Evolutionary conservation across 805 yeast species (phyloP), one percentile per base, ranked within the genome.

Genomic region (Diddensiella transvaalensis): DNA sequence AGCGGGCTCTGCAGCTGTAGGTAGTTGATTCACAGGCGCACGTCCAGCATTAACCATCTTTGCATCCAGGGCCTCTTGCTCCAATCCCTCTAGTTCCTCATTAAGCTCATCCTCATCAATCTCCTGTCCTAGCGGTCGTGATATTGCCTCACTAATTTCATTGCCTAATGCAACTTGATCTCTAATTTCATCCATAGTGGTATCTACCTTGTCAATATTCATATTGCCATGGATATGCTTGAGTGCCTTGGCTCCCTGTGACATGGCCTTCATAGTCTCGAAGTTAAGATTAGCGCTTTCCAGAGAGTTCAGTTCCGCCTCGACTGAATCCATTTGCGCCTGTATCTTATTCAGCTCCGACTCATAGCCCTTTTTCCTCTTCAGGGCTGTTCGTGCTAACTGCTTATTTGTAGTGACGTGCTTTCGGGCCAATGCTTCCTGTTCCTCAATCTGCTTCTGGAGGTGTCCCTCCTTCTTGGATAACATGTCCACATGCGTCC

Each of bases 211-310:
- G 68, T 93, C 99, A 52, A 93, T 88, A 65, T 93, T 84, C 73
- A 93, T 82, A 62, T 89, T 96, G 55, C 89, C 90, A 67, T 93
- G 98, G 62, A 93, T 91, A 62, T 85, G 85, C 66, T 90, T 89
- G 96, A 93, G 88, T 37, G 98, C 98, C 64, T 78, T 78, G 3
- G 99, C 96, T 51, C 98, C 98, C 67, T 88, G 95, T 69, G 91
- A 85, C 98, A 93, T 93, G 46, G 96, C 96, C 77, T 88, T 88
- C 96, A 93, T 87, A 26, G 99, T 93, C 71, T 93, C 99, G 69
- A 87, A 75, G 74, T 93, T 93, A 81, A 93, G 79, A 72, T 91
- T 91, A 45, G 99, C 99, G 45, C 85, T 79, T 70, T 93, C 99
- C 51, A 93, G 87, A 17, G 98, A 87, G 53, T 80, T 80, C 59